phyloP scores from a whole-genome alignment of 257 asterid genomes.

The Solanum arcanum region DNA sequence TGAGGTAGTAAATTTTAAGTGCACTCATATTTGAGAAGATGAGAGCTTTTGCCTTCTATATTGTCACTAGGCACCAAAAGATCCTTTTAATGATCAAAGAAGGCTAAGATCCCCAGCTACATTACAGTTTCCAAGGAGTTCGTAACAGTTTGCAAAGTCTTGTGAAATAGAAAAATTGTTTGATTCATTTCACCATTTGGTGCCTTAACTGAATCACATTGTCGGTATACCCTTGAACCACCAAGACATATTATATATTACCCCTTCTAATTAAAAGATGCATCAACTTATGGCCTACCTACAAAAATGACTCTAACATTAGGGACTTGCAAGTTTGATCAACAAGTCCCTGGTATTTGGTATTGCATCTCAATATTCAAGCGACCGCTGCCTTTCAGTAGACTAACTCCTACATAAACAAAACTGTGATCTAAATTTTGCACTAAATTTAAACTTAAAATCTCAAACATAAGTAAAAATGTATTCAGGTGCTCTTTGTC shows the following conservation, averaged over 20 bases:
- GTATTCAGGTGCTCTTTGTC: neutral
- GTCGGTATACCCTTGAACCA: neutral
- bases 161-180: neutral
- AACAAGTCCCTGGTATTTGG: neutral
- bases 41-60: neutral
- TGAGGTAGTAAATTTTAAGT: neutral
- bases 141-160: neutral
- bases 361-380: neutral
- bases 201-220: neutral
- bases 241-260: neutral
- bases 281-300: neutral
- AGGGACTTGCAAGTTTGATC: neutral
- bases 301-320: neutral
- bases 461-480: neutral
- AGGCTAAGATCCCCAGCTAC: neutral
- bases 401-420: neutral
- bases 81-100: neutral
- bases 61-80: neutral
- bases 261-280: neutral
- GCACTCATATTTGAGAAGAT: neutral
- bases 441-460: neutral
- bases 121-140: neutral
- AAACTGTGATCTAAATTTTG: neutral
- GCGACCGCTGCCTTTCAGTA: neutral
- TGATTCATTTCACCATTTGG: neutral